These are phyloP conservation scores for Chlamydomonas sp. DNA, from an alignment of 139 green algal genomes.

Conservation along the genomic window DNA sequence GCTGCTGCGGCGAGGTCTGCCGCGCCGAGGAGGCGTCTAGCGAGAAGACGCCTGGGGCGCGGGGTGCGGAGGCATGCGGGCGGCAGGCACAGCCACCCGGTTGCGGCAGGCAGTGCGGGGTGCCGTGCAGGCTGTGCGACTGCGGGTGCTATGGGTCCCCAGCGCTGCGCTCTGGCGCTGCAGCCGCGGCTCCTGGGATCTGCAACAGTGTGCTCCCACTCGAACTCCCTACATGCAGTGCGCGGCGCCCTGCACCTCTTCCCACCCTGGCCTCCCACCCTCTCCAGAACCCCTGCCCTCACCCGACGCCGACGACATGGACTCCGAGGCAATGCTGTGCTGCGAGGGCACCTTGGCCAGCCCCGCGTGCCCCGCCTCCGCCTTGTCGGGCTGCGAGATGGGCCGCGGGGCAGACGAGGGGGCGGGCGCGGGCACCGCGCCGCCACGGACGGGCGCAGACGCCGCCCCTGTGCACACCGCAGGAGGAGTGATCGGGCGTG, in stretches of 20 bases:
- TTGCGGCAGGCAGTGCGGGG: neutral
- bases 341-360: conserved; percentile 16
- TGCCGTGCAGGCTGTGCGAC: too few species aligned
- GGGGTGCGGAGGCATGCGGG: neutral
- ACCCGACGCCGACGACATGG: conserved; percentile 25
- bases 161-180: too few species aligned
- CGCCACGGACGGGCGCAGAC: neutral
- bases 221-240: too few species aligned
- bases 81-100: neutral
- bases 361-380: conserved; percentile 36
- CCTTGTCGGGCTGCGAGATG: conserved; percentile 24
- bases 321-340: conserved; percentile 25
- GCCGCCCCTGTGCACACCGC: neutral
- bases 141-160: too few species aligned
- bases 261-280: too few species aligned
- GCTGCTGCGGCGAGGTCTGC: neutral
- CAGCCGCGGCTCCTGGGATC: too few species aligned
- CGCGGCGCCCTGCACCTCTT: too few species aligned
- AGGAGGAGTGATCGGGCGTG: too few species aligned
- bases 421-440: neutral
- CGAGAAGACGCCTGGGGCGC: conserved; percentile 28
- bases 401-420: conserved; percentile 26
- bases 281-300: neutral
- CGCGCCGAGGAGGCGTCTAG: neutral
- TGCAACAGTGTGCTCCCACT: too few species aligned